Evolutionary conservation across 2,329 filamentous ascomycete genomes (phyloP).

Genomic region (Piedraia hortae): DNA sequence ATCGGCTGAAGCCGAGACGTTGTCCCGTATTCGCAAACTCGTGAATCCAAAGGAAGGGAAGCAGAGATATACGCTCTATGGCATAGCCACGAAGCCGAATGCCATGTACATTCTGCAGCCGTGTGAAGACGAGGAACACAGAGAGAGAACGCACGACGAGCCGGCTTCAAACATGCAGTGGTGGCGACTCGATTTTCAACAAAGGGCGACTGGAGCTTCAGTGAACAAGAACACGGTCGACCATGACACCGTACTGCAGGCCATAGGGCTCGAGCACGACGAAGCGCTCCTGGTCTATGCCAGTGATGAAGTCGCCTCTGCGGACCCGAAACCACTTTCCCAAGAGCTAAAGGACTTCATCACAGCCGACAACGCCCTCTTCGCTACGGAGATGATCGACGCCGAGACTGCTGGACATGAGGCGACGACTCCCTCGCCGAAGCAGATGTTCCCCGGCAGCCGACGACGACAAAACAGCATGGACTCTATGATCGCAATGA

Average conservation of each 20-base stretch:
- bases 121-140: conserved; percentile 6
- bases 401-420: no score
- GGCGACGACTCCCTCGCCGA: no score
- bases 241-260: conserved; percentile 25
- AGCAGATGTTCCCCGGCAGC: no score
- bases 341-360: conserved; percentile 7
- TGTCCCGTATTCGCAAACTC: no score
- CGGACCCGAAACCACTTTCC: conserved; percentile 3
- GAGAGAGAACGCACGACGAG: conserved; percentile 1
- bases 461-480: no score
- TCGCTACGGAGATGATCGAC: conserved; percentile 4
- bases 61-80: conserved; percentile 27
- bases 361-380: conserved; percentile 6
- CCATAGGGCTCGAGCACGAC: conserved; percentile 23
- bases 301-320: conserved; percentile 14
- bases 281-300: conserved; percentile 32
- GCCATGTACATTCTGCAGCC: conserved; percentile 28
- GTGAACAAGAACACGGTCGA: conserved; percentile 10
- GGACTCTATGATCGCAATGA: no score
- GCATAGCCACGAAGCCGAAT: conserved; percentile 29
- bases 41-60: conserved; percentile 3
- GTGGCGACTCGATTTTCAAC: conserved; percentile 27
- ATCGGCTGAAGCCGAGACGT: no score
- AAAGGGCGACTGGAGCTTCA: conserved; percentile 11
- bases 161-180: conserved; percentile 20